phyloP scores from a whole-genome alignment of 140 eudicot genomes.

The Ambrosia hybrid region DNA sequence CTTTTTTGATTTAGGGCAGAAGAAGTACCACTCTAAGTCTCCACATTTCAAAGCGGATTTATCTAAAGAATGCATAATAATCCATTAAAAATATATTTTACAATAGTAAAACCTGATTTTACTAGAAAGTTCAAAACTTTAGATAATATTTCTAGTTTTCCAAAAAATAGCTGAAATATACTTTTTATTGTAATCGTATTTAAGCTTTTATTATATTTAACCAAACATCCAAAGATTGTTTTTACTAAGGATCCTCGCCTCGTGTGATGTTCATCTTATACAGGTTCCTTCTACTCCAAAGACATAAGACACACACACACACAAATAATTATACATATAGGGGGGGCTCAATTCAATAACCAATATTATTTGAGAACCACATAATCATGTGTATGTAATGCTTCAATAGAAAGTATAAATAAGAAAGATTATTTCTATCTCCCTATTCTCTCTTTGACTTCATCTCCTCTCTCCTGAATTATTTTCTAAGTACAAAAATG shows the following conservation, averaged over 20 bases:
- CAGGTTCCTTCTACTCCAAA: neutral
- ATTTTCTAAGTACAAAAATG: no score
- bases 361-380: no score
- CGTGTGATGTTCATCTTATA: neutral
- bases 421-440: no score
- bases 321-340: no score
- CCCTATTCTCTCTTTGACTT: no score
- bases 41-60: conserved; percentile 51
- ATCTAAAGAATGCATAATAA: conserved; percentile 36
- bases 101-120: neutral
- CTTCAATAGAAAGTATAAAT: no score
- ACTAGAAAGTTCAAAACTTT: neutral
- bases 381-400: no score
- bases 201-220: neutral
- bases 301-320: no score
- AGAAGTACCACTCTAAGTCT: conserved; percentile 87
- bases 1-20: conserved; percentile 70
- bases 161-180: neutral
- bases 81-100: neutral
- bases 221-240: neutral
- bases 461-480: no score
- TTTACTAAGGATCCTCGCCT: neutral
- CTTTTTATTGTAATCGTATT: neutral
- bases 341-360: no score
- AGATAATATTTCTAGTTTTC: neutral